Evolutionary conservation across 2,329 filamentous ascomycete genomes (phyloP).

Genomic region (Aspergillus candidus): DNA sequence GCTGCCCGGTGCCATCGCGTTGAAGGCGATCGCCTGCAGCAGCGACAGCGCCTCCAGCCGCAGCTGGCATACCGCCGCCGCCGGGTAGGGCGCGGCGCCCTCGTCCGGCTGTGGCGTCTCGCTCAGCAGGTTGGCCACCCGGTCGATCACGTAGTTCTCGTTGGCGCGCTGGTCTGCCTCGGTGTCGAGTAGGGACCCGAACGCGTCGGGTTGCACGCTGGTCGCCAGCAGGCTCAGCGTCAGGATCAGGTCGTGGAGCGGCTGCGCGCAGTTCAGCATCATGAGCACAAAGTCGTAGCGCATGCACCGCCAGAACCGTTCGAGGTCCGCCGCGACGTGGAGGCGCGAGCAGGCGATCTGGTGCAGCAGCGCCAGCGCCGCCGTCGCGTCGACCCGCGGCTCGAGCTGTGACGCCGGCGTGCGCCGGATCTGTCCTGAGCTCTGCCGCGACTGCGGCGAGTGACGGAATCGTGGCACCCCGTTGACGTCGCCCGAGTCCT

Average conservation of each 20-base stretch:
- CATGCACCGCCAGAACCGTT: slow-evolving; percentile 52
- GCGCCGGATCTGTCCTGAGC: slow-evolving; percentile 32
- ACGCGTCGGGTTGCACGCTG: slow-evolving; percentile 48
- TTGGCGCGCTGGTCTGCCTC: slow-evolving; percentile 35
- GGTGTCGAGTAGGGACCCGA: slow-evolving; percentile 47
- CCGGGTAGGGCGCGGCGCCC: slow-evolving; percentile 35
- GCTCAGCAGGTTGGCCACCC: slow-evolving; percentile 52
- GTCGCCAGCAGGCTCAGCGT: slow-evolving; percentile 51
- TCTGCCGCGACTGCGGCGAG: slow-evolving; percentile 38
- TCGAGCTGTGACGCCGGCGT: slow-evolving; percentile 40
- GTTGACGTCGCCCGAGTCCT: slow-evolving; percentile 48
- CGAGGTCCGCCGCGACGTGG: slow-evolving; percentile 36
- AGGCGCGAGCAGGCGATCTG: slow-evolving; percentile 46
- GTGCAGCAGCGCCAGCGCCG: slow-evolving; percentile 51
- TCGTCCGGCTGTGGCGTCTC: slow-evolving; percentile 46
- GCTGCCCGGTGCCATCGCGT: slow-evolving; percentile 53
- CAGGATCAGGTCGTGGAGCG: slow-evolving; percentile 49
- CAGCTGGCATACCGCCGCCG: slow-evolving; percentile 36
- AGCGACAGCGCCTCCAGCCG: slow-evolving; percentile 41
- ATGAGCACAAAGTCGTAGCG: slow-evolving; percentile 53
- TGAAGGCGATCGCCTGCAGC: slow-evolving; percentile 38
- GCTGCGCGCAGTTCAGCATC: slow-evolving; percentile 54
- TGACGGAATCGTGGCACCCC: slow-evolving; percentile 46
- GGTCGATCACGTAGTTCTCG: slow-evolving; percentile 49
- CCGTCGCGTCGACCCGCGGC: slow-evolving; percentile 48